Evolutionary conservation across 108 stramenopile genomes (phyloP).

Genomic region (Fragilaria crotonensis): DNA sequence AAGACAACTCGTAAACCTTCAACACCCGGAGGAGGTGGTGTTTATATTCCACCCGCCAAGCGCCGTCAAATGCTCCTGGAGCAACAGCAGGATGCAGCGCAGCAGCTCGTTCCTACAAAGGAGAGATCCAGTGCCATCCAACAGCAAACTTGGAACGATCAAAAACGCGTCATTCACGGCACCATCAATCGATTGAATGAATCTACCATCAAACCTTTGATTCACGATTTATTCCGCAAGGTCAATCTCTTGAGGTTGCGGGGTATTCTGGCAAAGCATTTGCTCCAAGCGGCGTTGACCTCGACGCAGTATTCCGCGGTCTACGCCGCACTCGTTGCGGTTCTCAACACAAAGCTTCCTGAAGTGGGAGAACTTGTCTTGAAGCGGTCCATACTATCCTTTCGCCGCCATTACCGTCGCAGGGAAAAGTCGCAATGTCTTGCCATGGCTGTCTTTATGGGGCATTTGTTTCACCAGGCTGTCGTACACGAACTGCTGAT

Average conservation of each 20-base stretch:
- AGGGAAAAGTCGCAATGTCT: conserved; percentile 84
- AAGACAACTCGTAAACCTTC: no score
- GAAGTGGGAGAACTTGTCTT: conserved; percentile 94
- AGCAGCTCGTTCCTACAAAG: background rate
- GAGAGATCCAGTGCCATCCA: conserved; percentile 28
- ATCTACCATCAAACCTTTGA: conserved; percentile 86
- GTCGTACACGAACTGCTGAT: conserved; percentile 94
- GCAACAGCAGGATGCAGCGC: conserved; percentile 11
- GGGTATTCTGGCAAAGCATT: conserved; percentile 79
- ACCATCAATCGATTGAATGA: conserved; percentile 94
- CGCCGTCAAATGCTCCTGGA: conserved; percentile 41
- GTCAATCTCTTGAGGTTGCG: conserved; percentile 93
- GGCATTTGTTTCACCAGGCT: conserved; percentile 95
- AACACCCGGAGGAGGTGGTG: background rate
- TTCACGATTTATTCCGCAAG: conserved; percentile 82
- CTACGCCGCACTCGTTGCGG: conserved; percentile 91
- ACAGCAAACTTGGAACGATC: conserved; percentile 80
- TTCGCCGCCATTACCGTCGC: conserved; percentile 83
- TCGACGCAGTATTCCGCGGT: conserved; percentile 73
- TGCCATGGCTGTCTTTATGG: conserved; percentile 84
- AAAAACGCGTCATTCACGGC: conserved; percentile 92
- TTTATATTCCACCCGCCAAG: conserved; percentile 58
- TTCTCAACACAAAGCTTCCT: conserved; percentile 95
- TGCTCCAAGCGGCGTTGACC: conserved; percentile 85
- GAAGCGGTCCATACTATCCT: conserved; percentile 75